phyloP scores from a whole-genome alignment of 2,329 filamentous ascomycete genomes.

The Cryphonectria parasitica region DNA sequence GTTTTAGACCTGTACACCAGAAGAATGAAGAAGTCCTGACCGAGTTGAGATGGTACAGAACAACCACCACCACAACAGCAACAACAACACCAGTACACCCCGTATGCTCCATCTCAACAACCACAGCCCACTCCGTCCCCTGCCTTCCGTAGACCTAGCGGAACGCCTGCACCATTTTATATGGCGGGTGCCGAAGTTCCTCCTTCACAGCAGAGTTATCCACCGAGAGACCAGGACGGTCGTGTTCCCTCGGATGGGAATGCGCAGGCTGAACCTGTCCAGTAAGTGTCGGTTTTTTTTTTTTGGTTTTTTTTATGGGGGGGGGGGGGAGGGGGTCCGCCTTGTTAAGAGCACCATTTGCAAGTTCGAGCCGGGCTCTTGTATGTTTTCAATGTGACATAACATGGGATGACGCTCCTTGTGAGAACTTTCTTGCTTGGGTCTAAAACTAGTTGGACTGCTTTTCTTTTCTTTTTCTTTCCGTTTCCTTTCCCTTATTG shows the following conservation, averaged over 20 bases:
- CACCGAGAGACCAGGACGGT: constrained; percentile 56
- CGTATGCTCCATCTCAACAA: constrained; percentile 27
- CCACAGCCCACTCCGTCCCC: constrained; percentile 53
- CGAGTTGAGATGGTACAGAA: neutral
- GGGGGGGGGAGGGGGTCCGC: too few species aligned
- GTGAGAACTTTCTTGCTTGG: neutral
- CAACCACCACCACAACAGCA: constrained; percentile 39
- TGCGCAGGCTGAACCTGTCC: constrained; percentile 38
- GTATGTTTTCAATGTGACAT: constrained; percentile 4
- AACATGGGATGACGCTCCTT: neutral
- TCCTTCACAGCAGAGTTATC: constrained; percentile 50
- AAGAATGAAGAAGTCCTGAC: constrained; percentile 31
- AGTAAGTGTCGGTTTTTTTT: constrained; percentile 15
- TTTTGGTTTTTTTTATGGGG: too few species aligned
- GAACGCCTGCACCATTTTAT: constrained; percentile 66
- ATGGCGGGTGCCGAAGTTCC: constrained; percentile 61
- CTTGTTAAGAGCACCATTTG: neutral
- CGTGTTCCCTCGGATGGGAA: constrained; percentile 51
- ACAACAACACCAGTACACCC: constrained; percentile 51
- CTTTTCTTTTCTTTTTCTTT: too few species aligned
- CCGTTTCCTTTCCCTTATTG: too few species aligned
- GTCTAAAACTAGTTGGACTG: too few species aligned
- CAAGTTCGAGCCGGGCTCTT: constrained; percentile 5
- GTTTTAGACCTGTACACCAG: constrained; percentile 31
- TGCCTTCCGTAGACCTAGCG: constrained; percentile 59